Evolutionary conservation across 2,329 filamentous ascomycete genomes (phyloP).

Genomic region (Aspergillus sp.): DNA sequence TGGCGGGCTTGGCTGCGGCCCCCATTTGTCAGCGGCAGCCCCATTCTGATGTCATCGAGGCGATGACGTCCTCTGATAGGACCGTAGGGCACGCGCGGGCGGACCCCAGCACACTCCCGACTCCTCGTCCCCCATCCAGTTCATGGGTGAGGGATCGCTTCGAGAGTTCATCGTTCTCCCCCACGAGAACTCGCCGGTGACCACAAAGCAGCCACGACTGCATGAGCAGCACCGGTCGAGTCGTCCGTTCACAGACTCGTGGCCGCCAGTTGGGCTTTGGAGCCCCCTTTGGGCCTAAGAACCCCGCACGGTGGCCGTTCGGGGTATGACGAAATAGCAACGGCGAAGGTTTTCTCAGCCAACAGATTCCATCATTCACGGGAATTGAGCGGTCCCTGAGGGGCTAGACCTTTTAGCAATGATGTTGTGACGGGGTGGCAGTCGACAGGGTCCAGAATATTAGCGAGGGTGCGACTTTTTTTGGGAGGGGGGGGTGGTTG

Average conservation of each 20-base stretch:
- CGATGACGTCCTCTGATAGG: constrained; percentile 6
- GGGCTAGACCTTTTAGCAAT: constrained; percentile 6
- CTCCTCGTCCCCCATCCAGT: not conserved
- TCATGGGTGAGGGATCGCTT: constrained; percentile 4
- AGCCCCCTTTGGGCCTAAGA: not conserved
- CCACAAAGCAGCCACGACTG: too few species aligned
- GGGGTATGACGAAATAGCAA: constrained; percentile 8
- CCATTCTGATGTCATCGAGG: constrained; percentile 7
- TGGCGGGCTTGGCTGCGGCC: constrained; percentile 7
- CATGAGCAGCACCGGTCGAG: too few species aligned
- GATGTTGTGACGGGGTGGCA: constrained; percentile 1
- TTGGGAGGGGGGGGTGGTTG: not conserved
- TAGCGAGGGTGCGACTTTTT: not conserved
- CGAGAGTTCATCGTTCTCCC: constrained; percentile 1
- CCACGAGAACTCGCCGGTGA: not conserved
- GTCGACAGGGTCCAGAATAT: constrained; percentile 13
- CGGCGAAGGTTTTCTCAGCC: constrained; percentile 3
- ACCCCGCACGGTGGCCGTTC: not conserved
- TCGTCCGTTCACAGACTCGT: not conserved
- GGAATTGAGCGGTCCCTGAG: constrained; percentile 9
- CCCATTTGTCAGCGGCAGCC: constrained; percentile 3
- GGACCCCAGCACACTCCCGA: not conserved
- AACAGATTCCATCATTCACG: not conserved
- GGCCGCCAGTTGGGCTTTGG: not conserved
- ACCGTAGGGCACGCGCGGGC: not conserved